Evolutionary conservation across 495 filamentous ascomycete genomes (phyloP), one percentile per base, ranked within the genome.

Genomic region (Tirmania nivea): DNA sequence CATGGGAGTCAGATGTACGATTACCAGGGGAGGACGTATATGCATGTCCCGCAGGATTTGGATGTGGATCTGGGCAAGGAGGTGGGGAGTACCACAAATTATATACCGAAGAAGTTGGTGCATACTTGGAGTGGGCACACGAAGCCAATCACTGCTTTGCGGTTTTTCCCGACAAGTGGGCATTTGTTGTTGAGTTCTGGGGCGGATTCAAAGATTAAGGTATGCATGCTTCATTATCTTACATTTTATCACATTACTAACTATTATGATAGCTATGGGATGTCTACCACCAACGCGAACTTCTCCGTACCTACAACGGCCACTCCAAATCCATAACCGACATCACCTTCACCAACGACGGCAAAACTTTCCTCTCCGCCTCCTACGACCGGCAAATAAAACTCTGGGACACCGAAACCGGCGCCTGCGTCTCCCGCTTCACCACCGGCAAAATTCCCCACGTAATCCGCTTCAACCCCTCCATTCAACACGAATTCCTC

Each of bases 381-480:
- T 85, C 82, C 48, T 95, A 88, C 66, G 90, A 99, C 63, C 79
- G 87, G 49, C 79, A 84, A 67, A 94, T 96, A 68, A 94, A 95
- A 69, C 74, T 96, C 51, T 99, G 90, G 90, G 90, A 96, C 66
- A 94, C 87, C 10, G 90, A 99, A 69, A 93, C 87, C 25, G 90
- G 90, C 8, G 72, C 78, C 59, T 95, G 88, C 62, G 60, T 92
- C 48, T 79, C 78, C 54, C 81, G 84, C 50, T 96, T 92, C 71
- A 84, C 80, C 20, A 86, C 83, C 8, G 86, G 88, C 66, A 92
- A 90, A 69, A 94, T 87, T 4, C 89, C 90, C 4, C 90, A 99
- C 63, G 89, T 94, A 54, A 74, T 96, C 61, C 79, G 80, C 57
- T 94, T 95, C 77, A 71, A 75, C 50, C 67, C 74, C 0, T 79